phyloP scores from a whole-genome alignment of 1,284 basidiomycete species.

The Fistulina hepatica region DNA sequence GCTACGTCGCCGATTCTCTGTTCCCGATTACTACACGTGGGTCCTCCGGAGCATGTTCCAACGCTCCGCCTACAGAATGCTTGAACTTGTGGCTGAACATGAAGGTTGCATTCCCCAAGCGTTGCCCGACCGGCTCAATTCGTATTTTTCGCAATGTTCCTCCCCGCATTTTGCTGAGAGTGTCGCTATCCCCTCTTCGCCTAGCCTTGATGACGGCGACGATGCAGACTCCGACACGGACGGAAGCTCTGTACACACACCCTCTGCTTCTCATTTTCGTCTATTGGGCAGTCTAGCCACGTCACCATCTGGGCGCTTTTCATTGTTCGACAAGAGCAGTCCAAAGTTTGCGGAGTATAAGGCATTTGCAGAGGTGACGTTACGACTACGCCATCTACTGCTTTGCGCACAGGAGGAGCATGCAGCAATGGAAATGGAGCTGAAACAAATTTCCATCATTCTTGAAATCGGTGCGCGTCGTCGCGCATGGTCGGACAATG shows the following conservation, averaged over 20 bases:
- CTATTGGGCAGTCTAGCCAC: conserved; percentile 1
- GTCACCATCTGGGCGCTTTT: neutral
- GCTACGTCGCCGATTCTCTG: conserved; percentile 22
- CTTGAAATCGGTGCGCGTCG: conserved; percentile 41
- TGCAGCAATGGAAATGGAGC: conserved; percentile 27
- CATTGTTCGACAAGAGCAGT: conserved; percentile 8
- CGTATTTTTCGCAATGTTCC: conserved; percentile 10
- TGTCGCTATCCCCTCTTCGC: conserved; percentile 3
- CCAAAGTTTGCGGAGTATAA: conserved; percentile 24
- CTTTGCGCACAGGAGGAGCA: conserved; percentile 27
- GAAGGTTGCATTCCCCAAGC: conserved; percentile 14
- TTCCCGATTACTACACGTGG: conserved; percentile 41
- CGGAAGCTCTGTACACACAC: conserved; percentile 46
- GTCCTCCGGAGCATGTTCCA: conserved; percentile 43
- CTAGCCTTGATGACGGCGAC: conserved; percentile 22
- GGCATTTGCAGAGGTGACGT: conserved; percentile 26
- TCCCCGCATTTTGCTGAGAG: conserved; percentile 5
- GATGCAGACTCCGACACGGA: conserved; percentile 36
- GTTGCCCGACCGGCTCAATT: conserved; percentile 6
- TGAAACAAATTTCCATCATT: conserved; percentile 29
- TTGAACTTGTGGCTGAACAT: conserved; percentile 29
- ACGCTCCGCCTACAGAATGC: conserved; percentile 36
- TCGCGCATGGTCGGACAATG: conserved; percentile 43
- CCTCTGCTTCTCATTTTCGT: conserved; percentile 26
- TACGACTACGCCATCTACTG: conserved; percentile 32